Evolutionary conservation across 2,329 filamentous ascomycete species (phyloP).

Genomic region (Monilinia vaccinii-corymbosi): DNA sequence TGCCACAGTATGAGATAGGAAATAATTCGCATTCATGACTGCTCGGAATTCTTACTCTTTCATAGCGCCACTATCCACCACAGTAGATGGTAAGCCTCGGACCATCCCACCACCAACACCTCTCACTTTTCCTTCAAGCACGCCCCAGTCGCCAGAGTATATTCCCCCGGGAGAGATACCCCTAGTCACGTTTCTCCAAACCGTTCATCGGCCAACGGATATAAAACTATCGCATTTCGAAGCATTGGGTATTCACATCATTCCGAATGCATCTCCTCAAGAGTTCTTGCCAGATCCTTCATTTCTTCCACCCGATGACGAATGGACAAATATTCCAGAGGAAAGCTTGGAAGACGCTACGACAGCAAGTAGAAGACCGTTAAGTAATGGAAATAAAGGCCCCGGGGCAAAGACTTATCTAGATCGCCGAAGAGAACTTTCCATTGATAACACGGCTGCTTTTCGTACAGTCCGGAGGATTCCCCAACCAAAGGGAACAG

Average conservation of each 20-base stretch:
- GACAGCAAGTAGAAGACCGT: constrained; percentile 37
- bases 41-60: constrained; percentile 15
- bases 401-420: constrained; percentile 50
- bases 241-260: constrained; percentile 49
- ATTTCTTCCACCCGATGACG: constrained; percentile 43
- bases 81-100: constrained; percentile 18
- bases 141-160: constrained; percentile 23
- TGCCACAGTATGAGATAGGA: not conserved
- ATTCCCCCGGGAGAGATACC: constrained; percentile 27
- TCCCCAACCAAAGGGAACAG: constrained; percentile 43
- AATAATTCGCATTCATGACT: not conserved
- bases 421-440: constrained; percentile 50
- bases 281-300: constrained; percentile 46
- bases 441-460: constrained; percentile 46
- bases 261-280: constrained; percentile 38
- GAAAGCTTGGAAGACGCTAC: constrained; percentile 34
- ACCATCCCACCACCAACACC: constrained; percentile 23
- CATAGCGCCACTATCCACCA: constrained; percentile 9
- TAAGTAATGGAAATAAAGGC: constrained; percentile 45
- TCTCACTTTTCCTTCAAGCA: constrained; percentile 22
- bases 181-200: constrained; percentile 43
- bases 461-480: constrained; percentile 53
- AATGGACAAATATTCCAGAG: constrained; percentile 34
- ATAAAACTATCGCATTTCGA: constrained; percentile 42
- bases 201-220: constrained; percentile 44